Base-by-base conservation (phyloP, 139 green algal species). In the Axilococcus clingmanii region DNA sequence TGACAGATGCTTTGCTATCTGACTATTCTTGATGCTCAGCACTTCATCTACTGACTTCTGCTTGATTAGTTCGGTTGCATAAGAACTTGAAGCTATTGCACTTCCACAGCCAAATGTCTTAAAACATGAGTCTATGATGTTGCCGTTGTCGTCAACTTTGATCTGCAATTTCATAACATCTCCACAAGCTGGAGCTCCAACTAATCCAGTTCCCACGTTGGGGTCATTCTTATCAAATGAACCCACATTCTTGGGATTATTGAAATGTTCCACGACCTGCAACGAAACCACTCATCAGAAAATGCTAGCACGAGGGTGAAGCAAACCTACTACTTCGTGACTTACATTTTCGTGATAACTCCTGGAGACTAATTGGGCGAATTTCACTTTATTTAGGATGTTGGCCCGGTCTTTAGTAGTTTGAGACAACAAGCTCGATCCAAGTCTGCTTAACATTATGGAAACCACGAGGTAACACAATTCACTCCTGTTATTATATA, bases 131-230 rank as follows among this genome's bases (percentile, higher is more conserved):
- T 99, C 92, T 17, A 91, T 57, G 50, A 99, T 98, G 69, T 79
- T 93, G 37, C 88, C 88, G 23, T 88, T 37, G 7, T 90, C 85
- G 36, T 94, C 85, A 16, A 86, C 74, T 55, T 65, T 89, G 59
- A 99, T 96, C 65, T 99, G 92, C 48, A 98, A 79, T 78, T 99
- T 99, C 92, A 99, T 99, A 4, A 99, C 92, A 51, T 99, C 92
- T n/a, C 92, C 92, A 48, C 92, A 99, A 5, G 92, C 92, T 14
- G 86, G 86, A 0, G 86, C 86, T 19, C 86, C 86, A 1, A 94
- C 86, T 5, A 94, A 68, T 15, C 86, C 85, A 7, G 84, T 94
- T 30, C 80, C 81, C 0, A 98, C 92, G 59, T 88, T 81, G 17
- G 74, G 65, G 38, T 98, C 91, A 24, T 60, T 78, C 74, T 96